Evolutionary conservation across 176 grass and related monocot genomes (phyloP).

Genomic region (Aegilops sharonensis): DNA sequence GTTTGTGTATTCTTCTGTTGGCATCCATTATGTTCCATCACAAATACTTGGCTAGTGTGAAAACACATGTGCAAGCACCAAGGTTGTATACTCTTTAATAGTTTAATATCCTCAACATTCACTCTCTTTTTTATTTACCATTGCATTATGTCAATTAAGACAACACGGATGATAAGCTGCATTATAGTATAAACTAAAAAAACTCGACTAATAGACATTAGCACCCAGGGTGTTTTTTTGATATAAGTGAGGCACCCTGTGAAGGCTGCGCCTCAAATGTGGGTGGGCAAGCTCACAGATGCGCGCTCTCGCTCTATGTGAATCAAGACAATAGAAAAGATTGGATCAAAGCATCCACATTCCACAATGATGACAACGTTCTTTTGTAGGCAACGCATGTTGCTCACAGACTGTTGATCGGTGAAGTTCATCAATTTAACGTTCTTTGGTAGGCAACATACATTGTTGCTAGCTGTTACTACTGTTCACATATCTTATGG

Average conservation of each 20-base stretch:
- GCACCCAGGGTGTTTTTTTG: not conserved
- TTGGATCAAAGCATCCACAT: not conserved
- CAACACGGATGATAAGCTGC: not conserved
- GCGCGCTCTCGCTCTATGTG: not conserved
- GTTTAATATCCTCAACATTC: not conserved
- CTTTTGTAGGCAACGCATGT: not conserved
- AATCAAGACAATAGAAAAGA: not conserved
- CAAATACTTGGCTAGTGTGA: not conserved
- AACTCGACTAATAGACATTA: not conserved
- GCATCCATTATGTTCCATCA: not conserved
- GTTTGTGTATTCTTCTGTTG: not conserved
- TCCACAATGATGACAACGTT: not conserved
- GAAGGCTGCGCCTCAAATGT: not conserved
- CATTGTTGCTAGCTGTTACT: not conserved
- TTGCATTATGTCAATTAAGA: not conserved
- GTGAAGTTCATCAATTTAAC: not conserved
- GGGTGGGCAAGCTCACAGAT: not conserved
- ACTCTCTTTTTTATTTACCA: not conserved
- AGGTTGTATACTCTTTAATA: not conserved
- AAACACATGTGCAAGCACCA: not conserved
- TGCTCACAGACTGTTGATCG: not conserved
- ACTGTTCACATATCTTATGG: not conserved
- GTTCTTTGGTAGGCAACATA: not conserved
- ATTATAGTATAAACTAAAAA: not conserved
- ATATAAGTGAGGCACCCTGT: not conserved